A percentile compares a stretch with the other conserved stretches of the same genome.
Conservation (phyloP, 208 protist species). For the Acanthamoeba divionensis region DNA sequence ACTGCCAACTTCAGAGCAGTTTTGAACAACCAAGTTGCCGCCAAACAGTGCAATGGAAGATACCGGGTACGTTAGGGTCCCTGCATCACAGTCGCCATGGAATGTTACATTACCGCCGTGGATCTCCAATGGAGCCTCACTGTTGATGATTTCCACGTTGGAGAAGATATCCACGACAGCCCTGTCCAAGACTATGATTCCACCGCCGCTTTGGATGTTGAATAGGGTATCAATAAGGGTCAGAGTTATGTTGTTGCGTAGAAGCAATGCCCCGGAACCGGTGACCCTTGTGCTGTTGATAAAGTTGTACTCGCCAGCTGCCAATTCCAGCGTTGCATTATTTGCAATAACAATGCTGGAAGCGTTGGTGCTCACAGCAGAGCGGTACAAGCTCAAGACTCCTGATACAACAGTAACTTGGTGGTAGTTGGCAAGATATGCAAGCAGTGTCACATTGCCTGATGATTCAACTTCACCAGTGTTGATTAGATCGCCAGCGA, state of each 20-base stretch:
- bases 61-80: too few relatives aligned
- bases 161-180: background rate
- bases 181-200: background rate
- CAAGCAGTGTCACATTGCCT: too few relatives aligned
- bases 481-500: conserved; percentile 4
- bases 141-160: background rate
- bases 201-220: background rate
- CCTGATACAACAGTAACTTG: too few relatives aligned
- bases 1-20: background rate
- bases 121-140: background rate
- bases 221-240: background rate
- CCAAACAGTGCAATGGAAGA: too few relatives aligned
- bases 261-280: conserved; percentile 2
- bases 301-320: background rate
- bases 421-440: too few relatives aligned
- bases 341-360: too few relatives aligned
- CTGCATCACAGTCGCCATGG: too few relatives aligned
- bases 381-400: too few relatives aligned
- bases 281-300: background rate
- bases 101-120: background rate
- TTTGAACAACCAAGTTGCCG: background rate
- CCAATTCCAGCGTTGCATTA: background rate
- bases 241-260: background rate
- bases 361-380: too few relatives aligned
- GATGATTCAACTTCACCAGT: background rate